Evolutionary conservation across 805 yeast genomes (phyloP), one percentile per base, ranked within the genome.

Genomic region (Blastobotrys americana): DNA sequence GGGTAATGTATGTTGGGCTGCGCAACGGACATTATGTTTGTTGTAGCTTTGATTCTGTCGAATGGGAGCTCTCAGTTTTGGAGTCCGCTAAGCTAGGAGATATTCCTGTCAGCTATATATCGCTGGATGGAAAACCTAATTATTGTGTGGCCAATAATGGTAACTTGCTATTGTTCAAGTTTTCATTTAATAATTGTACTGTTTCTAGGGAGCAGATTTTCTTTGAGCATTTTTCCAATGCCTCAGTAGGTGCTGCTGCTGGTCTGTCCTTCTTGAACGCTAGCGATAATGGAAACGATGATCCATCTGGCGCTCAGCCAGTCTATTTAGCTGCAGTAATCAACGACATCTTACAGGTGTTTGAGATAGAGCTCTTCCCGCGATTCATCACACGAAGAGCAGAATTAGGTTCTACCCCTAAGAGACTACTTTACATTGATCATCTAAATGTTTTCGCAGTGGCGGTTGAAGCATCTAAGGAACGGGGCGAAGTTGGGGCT

Each of bases 381-480:
- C 18, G 38, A 18, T 17, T 38, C 13, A 18, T 50, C 17, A 37
- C 45, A 15, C 25, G 37, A 6, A 38, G 33, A 9, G 27, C 40
- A n/a, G 31, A 23, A 6, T 19, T 44, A 33, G 48, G 45, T 5
- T 23, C 36, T 8, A 41, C 53, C 2, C 55, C 55, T 3, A 31
- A 47, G 19, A 38, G 51, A 13, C 6, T 51, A 36, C 18, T 47
- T 13, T 49, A 47, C 37, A 18, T 51, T 10, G 48, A 49, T 17
- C 46, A 46, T 19, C 16, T 49, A 10, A 10, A 23, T 15, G 45
- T 41, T 16, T 44, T 49, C 28, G 55, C 51, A 3, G 51, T 51
- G 9, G 41, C 46, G 9, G 4, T 42, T 16, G 28, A 35, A 2
- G 28, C 44, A 5, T 23, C 36, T 9, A 34, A 27, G 4, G 33